Evolutionary conservation across 805 yeast genomes (phyloP), one percentile per base, ranked within the genome.

Genomic region (Lipomyces starkeyi): DNA sequence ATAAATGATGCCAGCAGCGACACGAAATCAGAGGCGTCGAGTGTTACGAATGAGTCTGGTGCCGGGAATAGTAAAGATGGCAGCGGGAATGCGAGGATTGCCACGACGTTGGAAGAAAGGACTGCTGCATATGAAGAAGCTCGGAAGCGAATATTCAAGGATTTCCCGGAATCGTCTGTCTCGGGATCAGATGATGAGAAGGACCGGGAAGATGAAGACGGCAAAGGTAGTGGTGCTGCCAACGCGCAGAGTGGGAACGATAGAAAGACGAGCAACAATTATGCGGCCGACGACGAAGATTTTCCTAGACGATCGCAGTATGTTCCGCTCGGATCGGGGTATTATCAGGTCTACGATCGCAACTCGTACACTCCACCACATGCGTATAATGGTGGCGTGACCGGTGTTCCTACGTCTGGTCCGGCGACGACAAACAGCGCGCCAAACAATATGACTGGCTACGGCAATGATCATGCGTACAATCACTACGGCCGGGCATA

Each of bases 121-220:
- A 80, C 80, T 58, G 83, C 81, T 14, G 75, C 80, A 40, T 82
- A 82, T 68, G 76, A 75, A 68, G 79, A 79, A 68, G 78, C 82
- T 11, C 73, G 84, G 40, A 81, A 79, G 34, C 74, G 81, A 58
- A 82, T 82, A 27, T 81, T 82, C 68, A 67, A 75, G 60, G 78
- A 74, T 53, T 74, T 73, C 54, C 63, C 72, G 25, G 71, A 63
- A 37, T 27, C 62, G 7, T 63, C 65, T 22, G 59, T 17, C 14
- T 53, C 56, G n/a, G 29, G 63, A 35, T 29, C 65, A 37, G 60
- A 54, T 27, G 71, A 63, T 8, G 58, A 27, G 40, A 61, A 55
- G n/a, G 66, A 55, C 56, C 17, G 35, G 52, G 60, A 57, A 2
- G 34, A 57, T 14, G 62, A 14, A 11, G 53, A 52, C 29, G 20